Percentiles rank a stretch among this genome's conserved stretches.
Evolutionary conservation across 2,329 filamentous ascomycete species (phyloP).

Genomic region (Drechslerella dactyloides): DNA sequence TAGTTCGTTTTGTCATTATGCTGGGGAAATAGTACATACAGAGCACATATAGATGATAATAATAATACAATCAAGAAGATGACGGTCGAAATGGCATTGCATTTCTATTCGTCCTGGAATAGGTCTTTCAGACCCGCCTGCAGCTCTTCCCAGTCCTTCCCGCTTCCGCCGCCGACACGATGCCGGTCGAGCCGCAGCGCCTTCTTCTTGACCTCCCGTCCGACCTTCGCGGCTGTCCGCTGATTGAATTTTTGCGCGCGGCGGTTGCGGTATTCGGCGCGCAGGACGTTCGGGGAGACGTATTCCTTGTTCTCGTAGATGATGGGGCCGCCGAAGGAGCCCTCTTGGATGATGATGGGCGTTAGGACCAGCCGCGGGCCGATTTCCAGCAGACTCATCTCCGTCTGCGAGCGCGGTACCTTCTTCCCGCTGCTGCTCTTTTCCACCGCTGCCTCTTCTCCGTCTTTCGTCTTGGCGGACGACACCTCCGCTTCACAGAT

Average conservation of each 20-base stretch:
- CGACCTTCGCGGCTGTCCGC: slow-evolving; percentile 74
- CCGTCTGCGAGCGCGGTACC: slow-evolving; percentile 64
- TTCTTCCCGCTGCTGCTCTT: slow-evolving; percentile 54
- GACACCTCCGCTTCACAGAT: slow-evolving; percentile 81
- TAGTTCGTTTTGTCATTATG: background rate
- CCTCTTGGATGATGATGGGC: slow-evolving; percentile 93
- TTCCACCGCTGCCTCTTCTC: slow-evolving; percentile 58
- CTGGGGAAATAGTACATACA: slow-evolving; percentile 24
- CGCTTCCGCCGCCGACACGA: slow-evolving; percentile 61
- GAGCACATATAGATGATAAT: slow-evolving; percentile 14
- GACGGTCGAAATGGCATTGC: background rate
- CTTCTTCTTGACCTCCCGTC: slow-evolving; percentile 75
- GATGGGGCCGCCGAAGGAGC: slow-evolving; percentile 91
- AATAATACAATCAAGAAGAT: slow-evolving; percentile 37
- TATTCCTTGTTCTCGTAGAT: slow-evolving; percentile 99
- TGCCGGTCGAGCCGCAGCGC: slow-evolving; percentile 75
- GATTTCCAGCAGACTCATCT: slow-evolving; percentile 86
- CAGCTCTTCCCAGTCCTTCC: slow-evolving; percentile 56
- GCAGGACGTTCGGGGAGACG: slow-evolving; percentile 91
- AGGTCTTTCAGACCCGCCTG: slow-evolving; percentile 43
- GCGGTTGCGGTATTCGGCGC: slow-evolving; percentile 76
- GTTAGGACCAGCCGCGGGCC: slow-evolving; percentile 91
- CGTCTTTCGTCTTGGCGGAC: slow-evolving; percentile 56
- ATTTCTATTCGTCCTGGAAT: slow-evolving; percentile 39
- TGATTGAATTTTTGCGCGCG: slow-evolving; percentile 80